These are phyloP conservation scores for Aspergillus sp. DNA, from an alignment of 2,329 filamentous ascomycete genomes.

Conservation along the genomic window DNA sequence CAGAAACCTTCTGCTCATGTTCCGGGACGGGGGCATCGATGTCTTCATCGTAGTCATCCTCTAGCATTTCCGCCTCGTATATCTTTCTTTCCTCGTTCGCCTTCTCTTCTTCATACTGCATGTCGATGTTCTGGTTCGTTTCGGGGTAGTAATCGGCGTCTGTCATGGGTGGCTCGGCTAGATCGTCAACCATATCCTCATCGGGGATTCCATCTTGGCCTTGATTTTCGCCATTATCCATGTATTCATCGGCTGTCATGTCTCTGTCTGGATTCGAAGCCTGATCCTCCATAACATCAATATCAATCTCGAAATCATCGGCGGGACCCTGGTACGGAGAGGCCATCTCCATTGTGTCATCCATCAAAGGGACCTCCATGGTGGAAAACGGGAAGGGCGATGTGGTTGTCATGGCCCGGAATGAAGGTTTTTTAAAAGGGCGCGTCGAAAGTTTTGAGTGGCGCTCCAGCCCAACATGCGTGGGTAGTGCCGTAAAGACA, in stretches of 20 bases:
- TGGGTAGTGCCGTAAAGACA: not conserved
- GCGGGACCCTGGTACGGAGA: conserved; percentile 42
- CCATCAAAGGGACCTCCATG: conserved; percentile 39
- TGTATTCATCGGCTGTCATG: conserved; percentile 42
- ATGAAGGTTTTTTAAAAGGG: conserved; percentile 7
- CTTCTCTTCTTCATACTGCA: conserved; percentile 29
- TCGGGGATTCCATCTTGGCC: conserved; percentile 34
- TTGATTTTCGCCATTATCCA: conserved; percentile 31
- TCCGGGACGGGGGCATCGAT: conserved; percentile 31
- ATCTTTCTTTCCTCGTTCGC: conserved; percentile 32
- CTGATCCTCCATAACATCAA: conserved; percentile 58
- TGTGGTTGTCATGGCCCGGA: conserved; percentile 35
- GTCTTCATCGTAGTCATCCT: conserved; percentile 39
- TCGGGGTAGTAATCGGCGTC: conserved; percentile 35
- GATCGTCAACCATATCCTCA: conserved; percentile 50
- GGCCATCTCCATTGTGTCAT: conserved; percentile 47
- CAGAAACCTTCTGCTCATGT: conserved; percentile 14
- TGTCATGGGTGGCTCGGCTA: conserved; percentile 39
- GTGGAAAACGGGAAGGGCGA: conserved; percentile 29
- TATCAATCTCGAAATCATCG: conserved; percentile 60
- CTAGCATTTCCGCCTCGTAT: conserved; percentile 42
- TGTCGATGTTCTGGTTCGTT: conserved; percentile 29
- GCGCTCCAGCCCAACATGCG: conserved; percentile 16
- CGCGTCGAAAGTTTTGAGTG: conserved; percentile 22
- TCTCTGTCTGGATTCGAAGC: conserved; percentile 57